Evolutionary conservation across 139 green algal species (phyloP).

Genomic region (Marvania coccoides): DNA sequence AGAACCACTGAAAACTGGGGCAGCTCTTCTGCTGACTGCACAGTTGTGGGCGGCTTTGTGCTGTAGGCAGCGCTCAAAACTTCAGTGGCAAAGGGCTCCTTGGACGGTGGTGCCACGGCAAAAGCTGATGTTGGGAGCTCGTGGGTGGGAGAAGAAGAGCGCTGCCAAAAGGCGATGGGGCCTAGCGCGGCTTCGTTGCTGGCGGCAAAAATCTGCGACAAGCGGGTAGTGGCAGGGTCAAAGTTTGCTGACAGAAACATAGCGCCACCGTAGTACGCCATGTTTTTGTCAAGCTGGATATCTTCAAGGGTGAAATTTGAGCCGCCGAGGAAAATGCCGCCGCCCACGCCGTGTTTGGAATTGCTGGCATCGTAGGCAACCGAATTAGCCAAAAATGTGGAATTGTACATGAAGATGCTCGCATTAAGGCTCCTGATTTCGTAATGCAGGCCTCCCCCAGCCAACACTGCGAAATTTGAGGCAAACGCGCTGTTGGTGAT

Average conservation of each 20-base stretch:
- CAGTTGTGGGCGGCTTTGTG: not conserved
- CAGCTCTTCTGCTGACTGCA: not conserved
- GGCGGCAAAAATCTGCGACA: not conserved
- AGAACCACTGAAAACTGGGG: not conserved
- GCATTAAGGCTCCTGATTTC: not conserved
- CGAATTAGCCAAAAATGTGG: not conserved
- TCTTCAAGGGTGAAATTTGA: not conserved
- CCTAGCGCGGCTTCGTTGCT: constrained; percentile 1
- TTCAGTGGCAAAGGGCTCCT: not conserved
- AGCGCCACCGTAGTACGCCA: constrained; percentile 9
- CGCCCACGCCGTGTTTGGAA: not conserved
- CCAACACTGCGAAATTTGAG: constrained; percentile 4
- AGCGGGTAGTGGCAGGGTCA: not conserved
- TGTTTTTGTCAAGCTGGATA: not conserved
- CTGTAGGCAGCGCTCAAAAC: not conserved
- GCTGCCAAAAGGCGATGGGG: constrained; percentile 3
- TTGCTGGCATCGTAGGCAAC: not conserved
- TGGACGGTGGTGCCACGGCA: not conserved
- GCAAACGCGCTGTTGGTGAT: not conserved
- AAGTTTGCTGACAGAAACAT: constrained; percentile 18
- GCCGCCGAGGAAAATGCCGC: constrained; percentile 5
- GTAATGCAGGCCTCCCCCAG: constrained; percentile 9
- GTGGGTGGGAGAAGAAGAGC: not conserved
- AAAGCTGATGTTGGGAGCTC: not conserved
- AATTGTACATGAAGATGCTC: not conserved